Base-by-base conservation (phyloP, 345 rosid genomes). In the Tarenaya hassleriana region DNA sequence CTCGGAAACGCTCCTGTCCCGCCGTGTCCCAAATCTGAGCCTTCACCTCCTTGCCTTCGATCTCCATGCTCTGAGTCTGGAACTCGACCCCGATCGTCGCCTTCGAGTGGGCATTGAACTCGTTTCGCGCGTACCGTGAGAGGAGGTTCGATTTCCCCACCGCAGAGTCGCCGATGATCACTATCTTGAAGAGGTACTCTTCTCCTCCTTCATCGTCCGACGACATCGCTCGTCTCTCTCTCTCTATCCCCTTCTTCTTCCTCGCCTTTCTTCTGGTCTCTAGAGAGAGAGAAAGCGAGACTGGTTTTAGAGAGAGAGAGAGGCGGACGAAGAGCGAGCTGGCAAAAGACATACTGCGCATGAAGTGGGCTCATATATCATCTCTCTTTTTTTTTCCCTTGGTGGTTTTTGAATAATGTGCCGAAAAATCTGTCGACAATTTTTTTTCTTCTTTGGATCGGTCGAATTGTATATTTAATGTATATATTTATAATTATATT, bases 11-110 rank as follows among this genome's bases (percentile, higher is more conserved):
- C 24, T 88, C 97, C 49, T 88, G 97, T 7, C 97, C 97, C n/a
- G 97, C 97, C 48, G 97, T 88, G 45, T 88, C 97, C 97, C 97
- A 88, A 80, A 88, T 85, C 95, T 88, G 95, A 35, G 95, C 97
- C 42, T 88, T 85, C 1, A 88, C 80, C 45, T 85, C 95, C 61
- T 88, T 85, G n/a, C 95, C 92, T 16, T 81, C 85, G 58, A 88
- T 81, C 56, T 86, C 89, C 77, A 85, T 74, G 43, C 76, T 76
- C 67, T 84, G 95, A 5, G 97, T 85, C 79, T 88, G 97, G 61
- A 88, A 88, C 75, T 88, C 96, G 0, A 84, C 97, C 7, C 97
- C 97, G 31, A 88, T 88, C 55, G 97, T 88, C 7, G 97, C 87
- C 52, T 88, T 88, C 3, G 95, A 82, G 73, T 88, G 73, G 2